Evolutionary conservation across 805 yeast species (phyloP).

Genomic region (Ogataea allantospora): DNA sequence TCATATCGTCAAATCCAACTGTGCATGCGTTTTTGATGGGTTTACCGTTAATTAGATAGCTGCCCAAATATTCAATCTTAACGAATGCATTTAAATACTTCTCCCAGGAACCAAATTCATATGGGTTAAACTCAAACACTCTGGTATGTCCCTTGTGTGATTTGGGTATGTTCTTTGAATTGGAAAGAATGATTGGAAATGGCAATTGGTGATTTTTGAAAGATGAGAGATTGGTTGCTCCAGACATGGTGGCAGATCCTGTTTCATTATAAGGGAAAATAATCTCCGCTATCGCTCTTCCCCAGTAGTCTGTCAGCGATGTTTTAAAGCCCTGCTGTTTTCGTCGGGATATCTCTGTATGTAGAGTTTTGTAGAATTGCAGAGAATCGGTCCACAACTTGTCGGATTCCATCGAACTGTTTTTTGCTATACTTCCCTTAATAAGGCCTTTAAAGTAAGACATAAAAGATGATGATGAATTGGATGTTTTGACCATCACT

Average conservation of each 20-base stretch:
- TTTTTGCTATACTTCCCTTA: constrained; percentile 6
- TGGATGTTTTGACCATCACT: constrained; percentile 13
- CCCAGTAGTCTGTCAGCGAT: constrained; percentile 70
- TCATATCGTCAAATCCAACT: constrained; percentile 55
- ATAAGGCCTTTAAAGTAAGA: constrained; percentile 14
- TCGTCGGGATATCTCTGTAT: constrained; percentile 51
- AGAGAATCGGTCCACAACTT: constrained; percentile 28
- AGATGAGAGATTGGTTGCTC: constrained; percentile 36
- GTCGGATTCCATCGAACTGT: constrained; percentile 13
- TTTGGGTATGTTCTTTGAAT: constrained; percentile 37
- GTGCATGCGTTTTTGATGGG: constrained; percentile 41
- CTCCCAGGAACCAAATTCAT: constrained; percentile 72
- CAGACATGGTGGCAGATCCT: constrained; percentile 40
- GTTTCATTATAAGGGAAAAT: constrained; percentile 36
- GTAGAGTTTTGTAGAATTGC: constrained; percentile 51
- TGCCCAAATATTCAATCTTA: constrained; percentile 52
- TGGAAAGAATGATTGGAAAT: constrained; percentile 47
- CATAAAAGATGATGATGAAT: constrained; percentile 14
- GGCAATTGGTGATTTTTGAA: constrained; percentile 43
- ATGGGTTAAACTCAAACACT: constrained; percentile 60
- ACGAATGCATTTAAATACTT: constrained; percentile 43
- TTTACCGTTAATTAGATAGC: constrained; percentile 43
- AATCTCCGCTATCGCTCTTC: constrained; percentile 52
- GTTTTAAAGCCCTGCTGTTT: constrained; percentile 51
- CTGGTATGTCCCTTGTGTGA: constrained; percentile 39